Base-by-base conservation (phyloP, 2,329 filamentous ascomycete genomes). In the Colletotrichum spaethianum region DNA sequence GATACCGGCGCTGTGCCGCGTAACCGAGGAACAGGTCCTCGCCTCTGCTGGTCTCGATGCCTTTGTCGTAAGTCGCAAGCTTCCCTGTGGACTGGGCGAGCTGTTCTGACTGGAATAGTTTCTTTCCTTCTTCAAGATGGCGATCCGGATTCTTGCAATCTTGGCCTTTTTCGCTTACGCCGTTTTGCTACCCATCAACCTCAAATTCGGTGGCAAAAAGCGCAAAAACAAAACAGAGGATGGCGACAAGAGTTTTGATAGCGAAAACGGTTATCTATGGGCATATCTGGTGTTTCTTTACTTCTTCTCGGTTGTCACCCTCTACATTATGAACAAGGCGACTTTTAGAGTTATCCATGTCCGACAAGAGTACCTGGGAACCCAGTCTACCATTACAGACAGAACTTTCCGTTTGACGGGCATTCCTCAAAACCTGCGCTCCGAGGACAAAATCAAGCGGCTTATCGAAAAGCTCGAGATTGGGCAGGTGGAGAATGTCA, bases 251-350 rank as follows among this genome's bases (percentile, higher is more conserved):
- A 79, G 80, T 42, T 76, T 75, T 3, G 78, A 80, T 44, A 80
- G 80, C 74, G 82, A 83, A 50, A 77, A 75, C 65, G 80, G 80
- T 60, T 98, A 95, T 77, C 84, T 98, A 1, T 98, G 96, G 95
- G 93, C 96, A 78, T 98, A 98, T 78, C 89, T 98, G 18, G 86
- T 93, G n/a, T 99, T 99, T 77, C 94, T 95, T 1, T 99, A 98
- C 84, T 87, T 98, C 62, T 99, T 98, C 81, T 96, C 93, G 7
- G 90, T 86, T 1, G 83, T 98, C 52, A 93, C 94, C 0, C 85
- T 98, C 16, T 97, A 95, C 79, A 89, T 96, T 76, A 91, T 98
- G 77, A 91, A 96, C 70, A 88, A 89, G 52, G 93, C 98, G 82
- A 98, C 96, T 0, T 90, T 93, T 75, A 93, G 91, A 71, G 93